Base-by-base conservation (phyloP, 116 monocot genomes). In the Dioscorea cayenensis region DNA sequence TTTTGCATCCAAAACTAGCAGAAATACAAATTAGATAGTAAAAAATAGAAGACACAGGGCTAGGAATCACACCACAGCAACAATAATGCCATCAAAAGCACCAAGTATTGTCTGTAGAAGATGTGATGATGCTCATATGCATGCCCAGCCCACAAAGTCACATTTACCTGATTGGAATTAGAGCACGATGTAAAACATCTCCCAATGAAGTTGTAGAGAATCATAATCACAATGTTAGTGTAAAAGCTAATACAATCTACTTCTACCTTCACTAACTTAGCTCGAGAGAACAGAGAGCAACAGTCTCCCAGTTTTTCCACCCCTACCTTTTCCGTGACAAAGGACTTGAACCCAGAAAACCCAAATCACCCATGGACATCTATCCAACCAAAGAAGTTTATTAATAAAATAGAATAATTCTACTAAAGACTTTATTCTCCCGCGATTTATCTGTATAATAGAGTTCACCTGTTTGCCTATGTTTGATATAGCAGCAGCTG, bases 381-480 rank as follows among this genome's bases (percentile, higher is more conserved):
- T 32, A 65, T 65, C 5, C 7, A 65, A 32, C 17, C 16, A 65
- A 14, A 35, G 25, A 35, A 65, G 1, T 19, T 43, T 13, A 65
- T 65, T 3, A 17, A 65, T 1, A 65, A 52, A 21, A 8, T 62
- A 62, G n/a, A n/a, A n/a, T 17, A 66, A 20, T 0, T 36, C 28
- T 85, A 95, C 95, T 91, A 77, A 76, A 95, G 95, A 79, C 74
- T 86, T 91, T 12, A 91, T 91, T 60, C 89, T 86, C 55, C 61
- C n/a, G n/a, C 76, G 64, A 64, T 65, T 73, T 86, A 78, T 68
- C 14, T 72, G 71, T 16, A 89, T 74, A 43, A 18, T 71, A 67
- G 69, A 32, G 64, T 75, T 73, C 52, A 95, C 62, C 14, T 68
- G 60, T 91, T 77, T 48, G 88, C 80, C 95, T 82, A 91, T 70